phyloP scores from a whole-genome alignment of 257 asterid genomes.

The Petrea volubilis region DNA sequence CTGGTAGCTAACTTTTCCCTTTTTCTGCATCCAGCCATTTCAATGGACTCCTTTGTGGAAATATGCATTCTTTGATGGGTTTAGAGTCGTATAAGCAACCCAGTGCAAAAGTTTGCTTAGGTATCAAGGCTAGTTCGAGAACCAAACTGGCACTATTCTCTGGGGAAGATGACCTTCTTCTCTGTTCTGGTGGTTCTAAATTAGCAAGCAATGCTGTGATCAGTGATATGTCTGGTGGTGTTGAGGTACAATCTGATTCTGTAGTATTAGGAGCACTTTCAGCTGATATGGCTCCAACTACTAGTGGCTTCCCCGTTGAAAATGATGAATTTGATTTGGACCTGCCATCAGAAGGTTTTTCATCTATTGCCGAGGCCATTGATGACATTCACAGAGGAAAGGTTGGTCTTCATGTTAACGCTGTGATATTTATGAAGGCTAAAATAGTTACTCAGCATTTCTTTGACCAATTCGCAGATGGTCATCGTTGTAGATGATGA shows the following conservation, averaged over 20 bases:
- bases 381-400: conserved; percentile 84
- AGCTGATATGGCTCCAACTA: conserved; percentile 59
- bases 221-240: conserved; percentile 46
- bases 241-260: conserved; percentile 57
- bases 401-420: conserved; percentile 25
- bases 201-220: conserved; percentile 34
- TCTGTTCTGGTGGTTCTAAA: conserved; percentile 27
- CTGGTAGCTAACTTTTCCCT: background rate
- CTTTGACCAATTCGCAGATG: conserved; percentile 52
- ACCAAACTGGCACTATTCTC: conserved; percentile 42
- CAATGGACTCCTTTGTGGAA: conserved; percentile 18
- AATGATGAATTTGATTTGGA: conserved; percentile 71
- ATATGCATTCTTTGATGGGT: conserved; percentile 22
- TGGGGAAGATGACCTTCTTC: conserved; percentile 40
- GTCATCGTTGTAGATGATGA: conserved; percentile 97
- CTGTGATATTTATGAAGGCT: background rate
- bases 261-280: conserved; percentile 51
- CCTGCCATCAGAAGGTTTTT: conserved; percentile 73
- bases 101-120: conserved; percentile 39
- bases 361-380: conserved; percentile 78
- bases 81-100: conserved; percentile 33
- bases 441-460: background rate
- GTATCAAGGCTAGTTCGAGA: conserved; percentile 33
- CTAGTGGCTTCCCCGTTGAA: conserved; percentile 56
- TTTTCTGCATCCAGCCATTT: conserved; percentile 20